These are phyloP conservation scores for Graphilbum fragrans DNA, from an alignment of 2,329 filamentous ascomycete species.

Conservation along the genomic window DNA sequence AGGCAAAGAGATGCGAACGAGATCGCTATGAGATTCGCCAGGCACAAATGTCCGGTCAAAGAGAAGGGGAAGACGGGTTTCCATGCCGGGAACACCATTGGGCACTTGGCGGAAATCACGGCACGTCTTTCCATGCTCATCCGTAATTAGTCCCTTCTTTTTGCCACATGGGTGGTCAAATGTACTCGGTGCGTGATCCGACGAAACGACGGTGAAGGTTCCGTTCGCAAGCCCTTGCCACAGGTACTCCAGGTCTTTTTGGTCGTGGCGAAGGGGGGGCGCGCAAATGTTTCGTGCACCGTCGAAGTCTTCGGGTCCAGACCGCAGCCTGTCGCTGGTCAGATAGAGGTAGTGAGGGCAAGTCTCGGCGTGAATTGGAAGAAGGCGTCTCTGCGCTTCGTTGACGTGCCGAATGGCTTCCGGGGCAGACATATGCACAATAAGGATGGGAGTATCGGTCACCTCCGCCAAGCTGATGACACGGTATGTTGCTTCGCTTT, in stretches of 20 bases:
- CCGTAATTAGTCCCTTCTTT: constrained; percentile 9
- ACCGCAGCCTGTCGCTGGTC: constrained; percentile 23
- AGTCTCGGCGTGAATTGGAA: constrained; percentile 43
- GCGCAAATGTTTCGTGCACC: constrained; percentile 40
- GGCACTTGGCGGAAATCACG: constrained; percentile 38
- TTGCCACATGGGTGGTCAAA: constrained; percentile 29
- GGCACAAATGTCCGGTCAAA: constrained; percentile 18
- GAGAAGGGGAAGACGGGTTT: constrained; percentile 38
- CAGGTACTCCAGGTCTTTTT: constrained; percentile 34
- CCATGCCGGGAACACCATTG: constrained; percentile 44
- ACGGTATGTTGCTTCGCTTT: constrained; percentile 35
- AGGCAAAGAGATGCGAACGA: constrained; percentile 25
- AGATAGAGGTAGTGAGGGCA: constrained; percentile 47
- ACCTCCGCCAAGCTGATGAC: constrained; percentile 36
- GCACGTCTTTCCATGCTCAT: not conserved
- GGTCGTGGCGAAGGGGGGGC: constrained; percentile 31
- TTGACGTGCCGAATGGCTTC: constrained; percentile 34
- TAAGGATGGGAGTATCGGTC: constrained; percentile 36
- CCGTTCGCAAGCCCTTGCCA: constrained; percentile 38
- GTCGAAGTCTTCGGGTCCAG: constrained; percentile 4
- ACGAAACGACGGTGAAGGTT: constrained; percentile 41
- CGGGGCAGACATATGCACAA: constrained; percentile 38
- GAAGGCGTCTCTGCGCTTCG: constrained; percentile 32
- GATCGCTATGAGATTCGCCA: constrained; percentile 5
- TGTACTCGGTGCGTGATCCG: constrained; percentile 32